Base-by-base conservation (phyloP, 305 asterid genomes). In the Euphrasia arctica region DNA sequence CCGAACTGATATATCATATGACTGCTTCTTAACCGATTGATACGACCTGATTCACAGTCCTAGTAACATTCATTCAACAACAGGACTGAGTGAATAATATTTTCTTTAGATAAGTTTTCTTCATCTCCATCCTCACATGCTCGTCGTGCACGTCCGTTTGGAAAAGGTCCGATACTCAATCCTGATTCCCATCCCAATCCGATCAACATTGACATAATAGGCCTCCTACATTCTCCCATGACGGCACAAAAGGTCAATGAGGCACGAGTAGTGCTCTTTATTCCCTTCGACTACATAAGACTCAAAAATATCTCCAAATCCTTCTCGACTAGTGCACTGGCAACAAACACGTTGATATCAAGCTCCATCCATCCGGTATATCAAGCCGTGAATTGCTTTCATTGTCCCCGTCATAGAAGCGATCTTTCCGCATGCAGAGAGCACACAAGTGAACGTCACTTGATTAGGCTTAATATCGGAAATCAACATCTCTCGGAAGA, bases 171-270 rank as follows among this genome's bases (percentile, higher is more conserved):
- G 43, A 77, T 12, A 39, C 56, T 63, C 12, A 88, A 84, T 69
- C 79, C 80, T 73, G 8, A 52, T 72, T 54, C 65, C 80, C 55
- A 55, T 58, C 6, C 80, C 73, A 72, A 80, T 70, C 34, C 67
- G 80, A 63, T 68, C 74, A 54, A 84, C 68, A 13, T 69, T 61
- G 25, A 48, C 61, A 60, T 68, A 80, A 60, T 68, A 80, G 59
- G 95, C 88, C 67, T 83, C 95, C 7, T 83, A 81, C 69, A 87
- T 73, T 74, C 83, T 75, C 75, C 95, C 89, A 34, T 68, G 58
- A 15, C 89, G 91, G 60, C 91, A 80, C 59, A 86, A 15, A 70
- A 87, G 86, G 67, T 84, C 95, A 60, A 84, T 51, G 9, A 84
- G 64, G 55, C 87, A 87, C 27, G 86, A 79, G 72, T 74, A 82